Evolutionary conservation across 129 eudicot genomes (phyloP).

Genomic region (sunflower (Helianthus annuus)): HanXRQr2.0-SUNRISE NC_035449.2:33648821-33649320

Average conservation of each 20-base stretch:
- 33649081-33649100: conserved; percentile 67
- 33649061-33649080: conserved; percentile 79
- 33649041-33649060: conserved; percentile 70
- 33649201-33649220: conserved; percentile 71
- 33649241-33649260: conserved; percentile 73
- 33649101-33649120: conserved; percentile 74
- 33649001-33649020: conserved; percentile 70
- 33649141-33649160: conserved; percentile 68
- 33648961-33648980: conserved; percentile 49
- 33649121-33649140: conserved; percentile 63
- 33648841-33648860: conserved; percentile 80
- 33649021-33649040: conserved; percentile 52
- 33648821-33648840: conserved; percentile 79
- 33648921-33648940: conserved; percentile 64
- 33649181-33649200: conserved; percentile 66
- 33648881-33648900: conserved; percentile 54
- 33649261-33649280: conserved; percentile 67
- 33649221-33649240: conserved; percentile 71
- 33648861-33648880: conserved; percentile 75
- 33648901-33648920: conserved; percentile 38
- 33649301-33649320: conserved; percentile 48
- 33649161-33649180: conserved; percentile 89
- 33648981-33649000: conserved; percentile 93
- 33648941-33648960: conserved; percentile 79
- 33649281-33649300: conserved; percentile 55